Evolutionary conservation across 1,139 yeast species (phyloP), one percentile per base, ranked within the genome.

Genomic region (Debaryomyces udenii): DNA sequence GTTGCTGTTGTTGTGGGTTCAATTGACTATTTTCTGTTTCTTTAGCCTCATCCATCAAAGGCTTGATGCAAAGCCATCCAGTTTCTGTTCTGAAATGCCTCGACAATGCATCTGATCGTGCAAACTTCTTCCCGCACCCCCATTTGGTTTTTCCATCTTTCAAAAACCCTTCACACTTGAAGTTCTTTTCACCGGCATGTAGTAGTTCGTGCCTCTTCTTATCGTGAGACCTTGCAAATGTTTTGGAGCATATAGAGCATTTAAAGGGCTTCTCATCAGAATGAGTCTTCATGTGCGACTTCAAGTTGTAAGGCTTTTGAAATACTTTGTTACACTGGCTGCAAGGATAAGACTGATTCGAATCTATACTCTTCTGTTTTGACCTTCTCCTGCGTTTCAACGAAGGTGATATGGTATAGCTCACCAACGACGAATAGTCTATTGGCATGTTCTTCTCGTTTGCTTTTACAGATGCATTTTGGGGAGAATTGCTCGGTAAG

Each of bases 41-140:
- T 40, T 57, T 60, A 2, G 68, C 79, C 47, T 78, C 83, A 34
- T 70, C 72, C 80, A 78, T 76, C 46, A 78, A 61, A 2, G 82
- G 81, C 45, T 70, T 64, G 41, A 79, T 75, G 52, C 83, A 79
- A 9, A 70, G 52, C 78, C 81, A 76, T 2, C 84, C 84, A 1
- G 81, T 72, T 43, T 78, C 83, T 2, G 83, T 78, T 41, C 81
- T 63, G 49, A 78, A 78, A 53, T 79, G 84, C 46, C 83, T 66
- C 5, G 79, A 71, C 39, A 79, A 64, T 1, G 83, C 84, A 53
- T 79, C 84, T 22, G 78, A 71, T 31, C 83, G 57, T 6, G 83
- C 82, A 59, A 79, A 79, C 45, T 68, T 68, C 59, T 76, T 76
- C 22, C 81, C 80, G 57, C 83, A 79, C 1, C 84, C 84, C 84